phyloP scores from a whole-genome alignment of 2,329 filamentous ascomycete genomes.

The Epichloe gansuensis region DNA sequence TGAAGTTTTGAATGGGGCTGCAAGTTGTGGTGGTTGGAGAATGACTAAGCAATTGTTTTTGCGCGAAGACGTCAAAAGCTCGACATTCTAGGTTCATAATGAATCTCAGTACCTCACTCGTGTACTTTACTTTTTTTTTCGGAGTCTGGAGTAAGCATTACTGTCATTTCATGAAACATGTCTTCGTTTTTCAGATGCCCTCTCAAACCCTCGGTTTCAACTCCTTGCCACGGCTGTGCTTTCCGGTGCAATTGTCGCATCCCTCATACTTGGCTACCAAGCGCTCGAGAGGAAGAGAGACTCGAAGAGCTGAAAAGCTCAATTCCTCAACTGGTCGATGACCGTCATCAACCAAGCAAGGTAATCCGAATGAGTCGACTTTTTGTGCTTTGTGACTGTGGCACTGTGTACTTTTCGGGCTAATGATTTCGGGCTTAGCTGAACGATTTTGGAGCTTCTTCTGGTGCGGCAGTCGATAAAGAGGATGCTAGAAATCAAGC shows the following conservation, averaged over 20 bases:
- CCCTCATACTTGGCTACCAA: conserved; percentile 51
- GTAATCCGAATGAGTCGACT: conserved; percentile 8
- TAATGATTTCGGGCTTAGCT: conserved; percentile 30
- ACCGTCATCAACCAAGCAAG: conserved; percentile 10
- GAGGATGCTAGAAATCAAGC: conserved; percentile 49
- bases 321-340: conserved; percentile 30
- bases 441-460: conserved; percentile 47
- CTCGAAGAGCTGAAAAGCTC: conserved; percentile 47
- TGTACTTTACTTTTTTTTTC: not conserved
- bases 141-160: not conserved
- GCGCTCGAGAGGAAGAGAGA: conserved; percentile 42
- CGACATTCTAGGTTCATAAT: not conserved
- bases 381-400: not conserved
- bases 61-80: not conserved
- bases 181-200: conserved; percentile 30
- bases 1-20: not conserved
- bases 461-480: conserved; percentile 35
- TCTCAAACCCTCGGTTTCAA: conserved; percentile 41
- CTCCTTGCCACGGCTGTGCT: conserved; percentile 59
- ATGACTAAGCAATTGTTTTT: conserved; percentile 4
- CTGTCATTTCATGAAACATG: conserved; percentile 20
- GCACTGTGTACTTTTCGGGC: not conserved
- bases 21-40: not conserved
- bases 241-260: conserved; percentile 48
- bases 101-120: not conserved